phyloP scores from a whole-genome alignment of 2,329 filamentous ascomycete genomes.

The Exophiala viscosa region DNA sequence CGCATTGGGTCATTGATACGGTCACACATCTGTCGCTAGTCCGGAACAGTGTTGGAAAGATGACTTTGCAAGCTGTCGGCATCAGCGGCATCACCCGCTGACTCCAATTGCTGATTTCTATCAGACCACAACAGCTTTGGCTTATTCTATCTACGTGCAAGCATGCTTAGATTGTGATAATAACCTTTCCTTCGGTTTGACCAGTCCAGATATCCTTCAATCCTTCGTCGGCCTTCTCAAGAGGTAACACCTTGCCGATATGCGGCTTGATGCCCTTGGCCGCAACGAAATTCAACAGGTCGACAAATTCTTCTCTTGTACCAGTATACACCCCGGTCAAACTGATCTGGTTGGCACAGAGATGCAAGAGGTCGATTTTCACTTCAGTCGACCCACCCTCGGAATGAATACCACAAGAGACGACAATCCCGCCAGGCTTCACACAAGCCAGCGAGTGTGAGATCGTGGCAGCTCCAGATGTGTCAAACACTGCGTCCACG shows the following conservation, averaged over 20 bases:
- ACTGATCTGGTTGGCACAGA: constrained; percentile 12
- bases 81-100: no score
- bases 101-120: no score
- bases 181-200: constrained; percentile 17
- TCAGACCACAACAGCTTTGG: no score
- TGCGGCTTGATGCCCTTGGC: constrained; percentile 15
- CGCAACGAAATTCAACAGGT: constrained; percentile 16
- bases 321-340: constrained; percentile 18
- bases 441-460: constrained; percentile 13
- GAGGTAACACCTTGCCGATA: constrained; percentile 16
- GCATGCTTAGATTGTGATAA: constrained; percentile 10
- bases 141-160: background rate
- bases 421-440: constrained; percentile 17
- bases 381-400: constrained; percentile 7
- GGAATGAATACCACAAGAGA: constrained; percentile 20
- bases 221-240: constrained; percentile 14
- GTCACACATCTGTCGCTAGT: no score
- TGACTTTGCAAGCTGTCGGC: no score
- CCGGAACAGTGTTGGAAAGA: no score
- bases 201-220: constrained; percentile 18
- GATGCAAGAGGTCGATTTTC: constrained; percentile 8
- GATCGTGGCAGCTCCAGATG: constrained; percentile 16
- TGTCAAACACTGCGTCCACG: constrained; percentile 21
- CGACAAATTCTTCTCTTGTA: constrained; percentile 20
- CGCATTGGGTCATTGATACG: no score